A percentile compares a stretch with the other conserved stretches of the same genome.
Evolutionary conservation across 768 basidiomycete species (phyloP).

Genomic region (Leucocoprinus birnbaumii): DNA sequence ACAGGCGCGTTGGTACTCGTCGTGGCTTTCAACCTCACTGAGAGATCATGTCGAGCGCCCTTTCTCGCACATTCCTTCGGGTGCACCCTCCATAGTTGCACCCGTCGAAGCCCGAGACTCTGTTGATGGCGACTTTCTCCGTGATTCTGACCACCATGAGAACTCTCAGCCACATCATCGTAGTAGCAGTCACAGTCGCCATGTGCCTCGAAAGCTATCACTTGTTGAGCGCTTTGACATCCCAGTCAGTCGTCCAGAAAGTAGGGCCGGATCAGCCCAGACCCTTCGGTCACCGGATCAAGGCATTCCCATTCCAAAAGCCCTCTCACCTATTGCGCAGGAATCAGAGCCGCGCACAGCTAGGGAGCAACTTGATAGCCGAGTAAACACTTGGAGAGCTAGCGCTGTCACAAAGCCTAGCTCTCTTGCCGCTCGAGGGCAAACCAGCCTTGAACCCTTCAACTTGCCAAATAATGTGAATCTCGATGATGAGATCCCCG

Average conservation of each 20-base stretch:
- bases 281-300: constrained; percentile 7
- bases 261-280: constrained; percentile 22
- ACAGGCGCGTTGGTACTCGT: constrained; percentile 75
- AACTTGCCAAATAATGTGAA: constrained; percentile 45
- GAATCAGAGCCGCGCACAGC: constrained; percentile 53
- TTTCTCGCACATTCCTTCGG: constrained; percentile 32
- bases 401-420: constrained; percentile 47
- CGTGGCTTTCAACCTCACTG: constrained; percentile 59
- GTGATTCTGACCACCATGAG: constrained; percentile 36
- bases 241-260: constrained; percentile 29
- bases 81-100: constrained; percentile 48
- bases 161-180: constrained; percentile 23
- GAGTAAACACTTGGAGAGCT: constrained; percentile 68
- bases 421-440: constrained; percentile 46
- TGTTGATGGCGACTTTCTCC: constrained; percentile 33
- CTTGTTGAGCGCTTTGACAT: constrained; percentile 63
- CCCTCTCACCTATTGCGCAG: constrained; percentile 61
- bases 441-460: constrained; percentile 47
- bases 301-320: constrained; percentile 23
- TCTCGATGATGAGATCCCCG: constrained; percentile 19
- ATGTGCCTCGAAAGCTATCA: constrained; percentile 65
- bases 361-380: constrained; percentile 48
- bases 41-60: constrained; percentile 36
- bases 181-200: constrained; percentile 34
- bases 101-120: constrained; percentile 52